Percentiles rank a stretch among this genome's conserved stretches.
phyloP scores from a whole-genome alignment of 805 yeast genomes.

The Metahyphopichia silvanorum region DNA sequence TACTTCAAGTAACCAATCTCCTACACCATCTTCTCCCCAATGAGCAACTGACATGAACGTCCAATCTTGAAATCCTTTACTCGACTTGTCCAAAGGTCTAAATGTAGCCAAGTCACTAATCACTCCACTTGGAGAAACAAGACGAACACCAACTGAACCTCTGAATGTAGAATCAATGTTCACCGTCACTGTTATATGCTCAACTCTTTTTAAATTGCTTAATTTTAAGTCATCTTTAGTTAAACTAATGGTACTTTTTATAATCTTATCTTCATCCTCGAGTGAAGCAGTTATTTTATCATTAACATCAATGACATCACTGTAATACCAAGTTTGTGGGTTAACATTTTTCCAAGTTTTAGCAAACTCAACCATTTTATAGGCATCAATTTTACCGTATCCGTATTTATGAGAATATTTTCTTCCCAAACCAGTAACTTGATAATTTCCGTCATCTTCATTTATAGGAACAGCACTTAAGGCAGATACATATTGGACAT shows the following conservation, averaged over 20 bases:
- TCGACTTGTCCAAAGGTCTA: constrained; percentile 56
- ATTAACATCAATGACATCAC: constrained; percentile 37
- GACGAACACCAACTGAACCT: constrained; percentile 64
- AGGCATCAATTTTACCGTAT: constrained; percentile 88
- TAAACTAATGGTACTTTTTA: constrained; percentile 37
- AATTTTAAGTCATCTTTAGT: constrained; percentile 45
- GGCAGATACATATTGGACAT: constrained; percentile 81
- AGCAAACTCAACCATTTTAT: constrained; percentile 67
- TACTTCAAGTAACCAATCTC: constrained; percentile 79
- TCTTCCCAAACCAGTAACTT: constrained; percentile 61
- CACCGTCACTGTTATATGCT: constrained; percentile 83
- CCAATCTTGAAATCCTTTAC: constrained; percentile 73
- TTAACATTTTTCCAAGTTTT: constrained; percentile 78
- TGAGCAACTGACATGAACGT: constrained; percentile 97
- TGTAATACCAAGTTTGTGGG: constrained; percentile 82
- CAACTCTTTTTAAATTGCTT: constrained; percentile 67
- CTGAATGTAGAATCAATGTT: constrained; percentile 62
- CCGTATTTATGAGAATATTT: constrained; percentile 85
- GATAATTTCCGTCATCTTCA: constrained; percentile 71
- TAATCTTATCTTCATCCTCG: constrained; percentile 10
- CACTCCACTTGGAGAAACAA: constrained; percentile 75
- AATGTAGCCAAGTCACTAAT: constrained; percentile 69
- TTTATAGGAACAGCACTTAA: constrained; percentile 67
- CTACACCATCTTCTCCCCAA: constrained; percentile 84
- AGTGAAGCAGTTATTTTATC: constrained; percentile 11